Evolutionary conservation across 257 asterid species (phyloP).

Genomic region (Coffea eugenioides): DNA sequence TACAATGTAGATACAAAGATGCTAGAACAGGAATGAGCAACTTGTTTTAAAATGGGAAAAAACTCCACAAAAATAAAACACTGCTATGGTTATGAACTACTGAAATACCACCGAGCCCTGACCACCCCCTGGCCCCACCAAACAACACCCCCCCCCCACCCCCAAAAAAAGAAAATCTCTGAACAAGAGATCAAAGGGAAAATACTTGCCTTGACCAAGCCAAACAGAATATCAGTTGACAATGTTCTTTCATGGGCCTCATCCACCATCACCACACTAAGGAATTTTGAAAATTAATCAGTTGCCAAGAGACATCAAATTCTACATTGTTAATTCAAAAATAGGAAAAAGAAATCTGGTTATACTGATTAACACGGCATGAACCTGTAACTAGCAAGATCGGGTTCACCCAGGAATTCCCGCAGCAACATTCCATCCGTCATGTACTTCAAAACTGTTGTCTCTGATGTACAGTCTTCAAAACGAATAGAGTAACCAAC

Average conservation of each 20-base stretch:
- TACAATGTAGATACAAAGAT: not conserved
- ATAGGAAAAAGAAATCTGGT: not conserved
- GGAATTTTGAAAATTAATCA: not conserved
- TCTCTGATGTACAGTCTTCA: constrained; percentile 91
- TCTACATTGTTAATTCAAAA: too few relatives aligned
- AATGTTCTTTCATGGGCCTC: constrained; percentile 97
- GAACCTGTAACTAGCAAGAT: constrained; percentile 57
- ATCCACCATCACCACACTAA: constrained; percentile 90
- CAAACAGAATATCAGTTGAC: constrained; percentile 88
- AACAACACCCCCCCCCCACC: too few relatives aligned
- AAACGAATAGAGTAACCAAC: constrained; percentile 95
- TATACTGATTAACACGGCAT: too few relatives aligned
- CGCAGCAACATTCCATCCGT: constrained; percentile 91
- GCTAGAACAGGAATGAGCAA: not conserved
- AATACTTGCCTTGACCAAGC: constrained; percentile 73
- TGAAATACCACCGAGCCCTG: not conserved
- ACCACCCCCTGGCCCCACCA: too few relatives aligned
- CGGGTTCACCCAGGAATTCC: constrained; percentile 95
- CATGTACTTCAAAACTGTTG: constrained; percentile 82
- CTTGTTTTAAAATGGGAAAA: not conserved
- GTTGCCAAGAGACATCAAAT: constrained; percentile 24
- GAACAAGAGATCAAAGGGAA: not conserved
- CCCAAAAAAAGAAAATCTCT: too few relatives aligned
- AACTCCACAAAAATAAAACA: not conserved
- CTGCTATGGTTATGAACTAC: not conserved